phyloP scores from a whole-genome alignment of 108 stramenopile species.

The Mayamaea pseudoterrestris region DNA sequence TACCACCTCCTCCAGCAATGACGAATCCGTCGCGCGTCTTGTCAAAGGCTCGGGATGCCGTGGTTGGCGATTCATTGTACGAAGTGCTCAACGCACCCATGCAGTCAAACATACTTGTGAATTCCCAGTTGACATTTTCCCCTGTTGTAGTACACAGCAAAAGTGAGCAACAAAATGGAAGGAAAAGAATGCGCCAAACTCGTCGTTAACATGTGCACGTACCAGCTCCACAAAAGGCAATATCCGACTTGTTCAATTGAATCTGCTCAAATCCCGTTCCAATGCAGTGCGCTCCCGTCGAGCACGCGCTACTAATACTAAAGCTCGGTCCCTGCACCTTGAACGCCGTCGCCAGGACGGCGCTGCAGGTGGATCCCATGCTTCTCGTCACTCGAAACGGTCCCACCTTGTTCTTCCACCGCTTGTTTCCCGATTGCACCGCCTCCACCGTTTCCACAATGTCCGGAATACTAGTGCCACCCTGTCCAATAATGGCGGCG shows the following conservation, averaged over 20 bases:
- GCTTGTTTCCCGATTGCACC: slow-evolving; percentile 54
- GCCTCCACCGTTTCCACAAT: slow-evolving; percentile 85
- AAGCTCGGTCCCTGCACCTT: slow-evolving; percentile 84
- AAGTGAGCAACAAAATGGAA: not conserved
- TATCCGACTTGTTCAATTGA: slow-evolving; percentile 74
- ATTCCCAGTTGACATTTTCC: slow-evolving; percentile 83
- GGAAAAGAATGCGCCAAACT: not conserved
- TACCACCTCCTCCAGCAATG: slow-evolving; percentile 97
- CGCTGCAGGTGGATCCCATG: slow-evolving; percentile 86
- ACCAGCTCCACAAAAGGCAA: slow-evolving; percentile 88
- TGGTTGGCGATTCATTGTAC: slow-evolving; percentile 82
- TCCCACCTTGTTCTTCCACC: slow-evolving; percentile 93
- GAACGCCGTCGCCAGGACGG: slow-evolving; percentile 82
- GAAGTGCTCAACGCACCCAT: slow-evolving; percentile 90
- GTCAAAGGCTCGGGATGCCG: slow-evolving; percentile 90
- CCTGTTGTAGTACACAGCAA: slow-evolving; percentile 16
- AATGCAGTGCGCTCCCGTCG: slow-evolving; percentile 89
- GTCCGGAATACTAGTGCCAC: slow-evolving; percentile 83
- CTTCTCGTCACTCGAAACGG: slow-evolving; percentile 88
- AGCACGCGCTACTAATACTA: slow-evolving; percentile 80
- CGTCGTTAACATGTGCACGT: slow-evolving; percentile 7
- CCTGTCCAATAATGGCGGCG: slow-evolving; percentile 86
- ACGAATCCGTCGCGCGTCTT: slow-evolving; percentile 96
- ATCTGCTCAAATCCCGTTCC: slow-evolving; percentile 90
- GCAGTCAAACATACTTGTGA: slow-evolving; percentile 90